A percentile compares a stretch with the other conserved stretches of the same genome.
Conservation (phyloP, 768 basidiomycete genomes). For the Leccinum broughii region DNA sequence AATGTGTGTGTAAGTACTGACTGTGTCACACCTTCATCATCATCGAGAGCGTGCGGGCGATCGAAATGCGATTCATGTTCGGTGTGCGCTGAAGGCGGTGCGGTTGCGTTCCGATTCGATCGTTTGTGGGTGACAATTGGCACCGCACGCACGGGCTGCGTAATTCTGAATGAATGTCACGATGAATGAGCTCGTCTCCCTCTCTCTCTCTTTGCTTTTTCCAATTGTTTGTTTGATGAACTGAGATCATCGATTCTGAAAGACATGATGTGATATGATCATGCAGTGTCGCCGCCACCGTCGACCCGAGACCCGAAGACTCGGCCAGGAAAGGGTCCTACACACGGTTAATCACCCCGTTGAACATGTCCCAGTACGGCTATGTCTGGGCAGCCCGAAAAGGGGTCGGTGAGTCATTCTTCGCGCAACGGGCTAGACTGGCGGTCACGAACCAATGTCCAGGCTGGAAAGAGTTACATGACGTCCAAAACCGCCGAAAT, state of each 20-base stretch:
- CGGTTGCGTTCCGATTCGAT: background rate
- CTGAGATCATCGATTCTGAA: slow-evolving; percentile 8
- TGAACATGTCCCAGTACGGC: slow-evolving; percentile 4
- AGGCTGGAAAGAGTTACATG: slow-evolving; percentile 4
- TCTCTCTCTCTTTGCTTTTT: background rate
- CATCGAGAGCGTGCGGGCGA: background rate
- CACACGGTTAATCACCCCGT: slow-evolving; percentile 13
- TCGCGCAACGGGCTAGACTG: background rate
- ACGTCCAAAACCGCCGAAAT: slow-evolving; percentile 12
- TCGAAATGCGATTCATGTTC: background rate
- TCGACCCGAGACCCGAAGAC: background rate
- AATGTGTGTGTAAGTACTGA: background rate
- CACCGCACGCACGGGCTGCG: slow-evolving; percentile 1
- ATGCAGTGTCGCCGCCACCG: background rate
- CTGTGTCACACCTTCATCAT: background rate
- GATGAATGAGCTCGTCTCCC: background rate
- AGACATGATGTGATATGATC: slow-evolving; percentile 2
- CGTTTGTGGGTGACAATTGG: slow-evolving; percentile 15
- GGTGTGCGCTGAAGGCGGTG: background rate
- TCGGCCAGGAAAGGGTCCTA: slow-evolving; percentile 3
- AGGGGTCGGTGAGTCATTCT: background rate
- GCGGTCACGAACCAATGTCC: background rate
- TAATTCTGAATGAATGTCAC: slow-evolving; percentile 4
- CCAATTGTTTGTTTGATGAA: slow-evolving; percentile 11
- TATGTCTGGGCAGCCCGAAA: slow-evolving; percentile 4